Evolutionary conservation across 805 yeast species (phyloP), one percentile per base, ranked within the genome.

Genomic region (Kluyveromyces lactis): DNA sequence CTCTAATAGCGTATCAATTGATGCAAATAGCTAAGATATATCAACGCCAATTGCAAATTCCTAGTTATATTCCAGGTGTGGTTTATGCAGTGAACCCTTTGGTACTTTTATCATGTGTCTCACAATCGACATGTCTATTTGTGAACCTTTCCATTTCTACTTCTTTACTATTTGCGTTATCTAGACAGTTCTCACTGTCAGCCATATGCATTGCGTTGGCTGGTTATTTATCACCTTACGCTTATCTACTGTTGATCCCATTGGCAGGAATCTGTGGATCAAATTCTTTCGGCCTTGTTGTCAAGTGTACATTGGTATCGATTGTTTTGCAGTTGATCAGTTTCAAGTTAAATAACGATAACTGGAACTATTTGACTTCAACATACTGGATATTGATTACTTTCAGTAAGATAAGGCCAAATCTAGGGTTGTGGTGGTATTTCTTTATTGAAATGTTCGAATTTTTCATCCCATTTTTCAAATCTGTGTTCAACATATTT

Each of bases 391-490:
- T 76, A 3, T 61, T 73, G 4, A 53, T 86, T 4, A 64, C 67
- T 18, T 80, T 85, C 51, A 70, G 70, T 28, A 89, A 86, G 46
- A 75, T 87, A 44, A 70, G 79, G 4, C 98, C 98, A 19, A 92
- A 92, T 61, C 60, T 92, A 48, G 98, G 98, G 0, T 67, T 92
- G 16, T 92, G 99, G 99, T 92, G 99, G 99, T 92, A 92, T 65
- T 79, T 89, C 52, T 92, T 92, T 67, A 83, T 90, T 31, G 98
- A 92, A 61, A 84, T 92, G 77, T 92, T 92, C 63, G 92, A 82
- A 40, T 83, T 79, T 55, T 92, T 90, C 69, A 72, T 81, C 21
- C 78, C 85, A 16, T 87, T 92, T 53, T 92, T 84, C 67, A 64
- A 80, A 29, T 79, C 86, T 9, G 80, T 87, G 16, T 92, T 89